phyloP scores from a whole-genome alignment of 1,284 basidiomycete species.

The Trichosporon coremiiforme region DNA sequence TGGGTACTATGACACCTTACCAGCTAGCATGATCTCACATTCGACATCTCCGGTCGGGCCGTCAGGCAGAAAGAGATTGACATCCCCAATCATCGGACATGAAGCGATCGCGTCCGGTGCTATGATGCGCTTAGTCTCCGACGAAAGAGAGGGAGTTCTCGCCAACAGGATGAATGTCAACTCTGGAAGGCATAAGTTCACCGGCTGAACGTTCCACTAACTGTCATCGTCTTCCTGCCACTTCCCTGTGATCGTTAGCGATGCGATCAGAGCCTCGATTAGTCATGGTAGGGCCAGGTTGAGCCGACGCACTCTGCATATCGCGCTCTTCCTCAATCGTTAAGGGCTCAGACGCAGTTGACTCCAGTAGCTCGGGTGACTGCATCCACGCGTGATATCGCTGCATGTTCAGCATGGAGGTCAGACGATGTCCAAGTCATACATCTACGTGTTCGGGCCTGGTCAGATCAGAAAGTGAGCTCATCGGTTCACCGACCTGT shows the following conservation, averaged over 20 bases:
- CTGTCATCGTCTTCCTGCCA: conserved; percentile 89
- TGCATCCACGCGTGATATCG: conserved; percentile 92
- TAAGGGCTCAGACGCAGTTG: conserved; percentile 85
- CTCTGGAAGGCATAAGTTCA: conserved; percentile 59
- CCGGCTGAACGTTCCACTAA: conserved; percentile 51
- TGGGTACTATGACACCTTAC: conserved; percentile 49
- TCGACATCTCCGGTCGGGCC: conserved; percentile 64
- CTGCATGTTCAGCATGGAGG: conserved; percentile 56
- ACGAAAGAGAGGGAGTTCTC: conserved; percentile 40
- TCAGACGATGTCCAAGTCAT: conserved; percentile 5
- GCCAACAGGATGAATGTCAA: conserved; percentile 87
- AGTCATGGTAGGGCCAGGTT: too few species aligned
- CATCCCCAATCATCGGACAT: conserved; percentile 33
- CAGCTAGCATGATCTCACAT: conserved; percentile 80
- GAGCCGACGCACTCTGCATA: conserved; percentile 76
- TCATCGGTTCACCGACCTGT: conserved; percentile 59
- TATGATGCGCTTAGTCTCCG: conserved; percentile 29
- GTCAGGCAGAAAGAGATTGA: conserved; percentile 51
- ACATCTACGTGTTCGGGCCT: conserved; percentile 67
- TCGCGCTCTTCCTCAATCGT: conserved; percentile 80
- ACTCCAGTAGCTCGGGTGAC: conserved; percentile 68
- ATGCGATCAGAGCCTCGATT: background rate
- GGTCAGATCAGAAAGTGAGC: conserved; percentile 21
- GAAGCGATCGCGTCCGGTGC: conserved; percentile 38
- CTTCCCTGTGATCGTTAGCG: conserved; percentile 61